These are phyloP conservation scores for Rhizopogon vesiculosus DNA, from an alignment of 768 basidiomycete genomes.

Conservation along the genomic window DNA sequence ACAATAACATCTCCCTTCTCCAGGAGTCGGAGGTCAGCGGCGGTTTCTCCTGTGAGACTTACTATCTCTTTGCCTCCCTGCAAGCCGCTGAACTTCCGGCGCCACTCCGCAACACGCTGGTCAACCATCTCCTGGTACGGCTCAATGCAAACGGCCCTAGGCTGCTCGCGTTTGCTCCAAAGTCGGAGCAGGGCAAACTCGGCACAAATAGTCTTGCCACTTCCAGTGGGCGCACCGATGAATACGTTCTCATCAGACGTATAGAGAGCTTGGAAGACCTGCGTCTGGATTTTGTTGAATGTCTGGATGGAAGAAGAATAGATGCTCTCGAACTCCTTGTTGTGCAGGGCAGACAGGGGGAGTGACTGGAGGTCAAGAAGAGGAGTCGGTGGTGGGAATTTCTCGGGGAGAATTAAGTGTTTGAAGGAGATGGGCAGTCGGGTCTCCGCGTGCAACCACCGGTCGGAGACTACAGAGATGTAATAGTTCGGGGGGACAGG, in stretches of 20 bases:
- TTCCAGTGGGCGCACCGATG: constrained; percentile 94
- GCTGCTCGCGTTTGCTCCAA: constrained; percentile 83
- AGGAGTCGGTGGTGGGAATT: constrained; percentile 89
- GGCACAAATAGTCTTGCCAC: constrained; percentile 96
- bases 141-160: constrained; percentile 90
- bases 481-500: constrained; percentile 98
- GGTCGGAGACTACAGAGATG: constrained; percentile 90
- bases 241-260: constrained; percentile 96
- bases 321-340: constrained; percentile 85
- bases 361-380: constrained; percentile 91
- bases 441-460: constrained; percentile 95
- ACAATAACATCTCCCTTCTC: constrained; percentile 92
- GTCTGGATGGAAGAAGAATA: constrained; percentile 76
- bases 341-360: constrained; percentile 87
- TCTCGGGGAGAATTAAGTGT: constrained; percentile 94
- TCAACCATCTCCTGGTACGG: constrained; percentile 99
- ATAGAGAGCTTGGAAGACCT: constrained; percentile 97
- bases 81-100: constrained; percentile 69
- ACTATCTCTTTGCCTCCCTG: constrained; percentile 95
- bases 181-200: constrained; percentile 94
- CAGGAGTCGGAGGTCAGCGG: constrained; percentile 82
- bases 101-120: constrained; percentile 85
- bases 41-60: constrained; percentile 90
- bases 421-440: constrained; percentile 96
- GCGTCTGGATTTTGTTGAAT: constrained; percentile 99